Base-by-base conservation (phyloP, 2,329 filamentous ascomycete species). In the Pseudogymnoascus sp. region DNA sequence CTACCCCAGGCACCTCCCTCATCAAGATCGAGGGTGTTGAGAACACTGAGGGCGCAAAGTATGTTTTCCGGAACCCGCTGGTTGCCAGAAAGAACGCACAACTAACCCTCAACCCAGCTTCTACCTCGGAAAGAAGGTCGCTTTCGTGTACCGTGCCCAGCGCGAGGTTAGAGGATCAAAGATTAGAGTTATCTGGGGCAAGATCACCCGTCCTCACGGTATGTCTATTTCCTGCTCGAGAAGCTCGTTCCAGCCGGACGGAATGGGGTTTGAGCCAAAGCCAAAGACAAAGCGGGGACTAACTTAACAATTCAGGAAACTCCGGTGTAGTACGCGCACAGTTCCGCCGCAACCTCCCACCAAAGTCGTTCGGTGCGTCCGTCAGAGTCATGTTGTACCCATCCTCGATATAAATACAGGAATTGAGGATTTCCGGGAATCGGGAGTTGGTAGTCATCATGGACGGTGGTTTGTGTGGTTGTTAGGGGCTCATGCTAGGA, bases 21-120 rank as follows among this genome's bases (percentile, higher is more conserved):
- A 89, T 99, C 83, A 95, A 97, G 88, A 96, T 99, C 76, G 93
- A 99, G 86, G 93, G 93, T 80, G 95, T 97, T 75, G 92, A 96
- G 75, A 86, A 90, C 84, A 87, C 89, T 76, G 84, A 90, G 75
- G 91, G 88, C 77, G 93, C 95, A 80, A 90, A 88, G 87, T 93
- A 88, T 71, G 86, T 83, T 67, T 2, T 9, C 40, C 40, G 19
- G 19, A 3, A 13, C 21, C 1, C 40, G 21, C 42, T n/a, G n/a
- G 15, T 21, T 29, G 33, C 61, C 50, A 44, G 40, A 17, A 64
- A 10, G 9, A 5, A 59, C 33, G 26, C 19, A 61, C 37, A 67
- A 56, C 69, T 73, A 62, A 73, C 65, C n/a, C 7, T 35, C 44
- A 26, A 38, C 29, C 10, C 63, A 74, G 72, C 82, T 97, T 97